Evolutionary conservation across 1,284 basidiomycete species (phyloP).

Genomic region (Peniophora sp.): DNA sequence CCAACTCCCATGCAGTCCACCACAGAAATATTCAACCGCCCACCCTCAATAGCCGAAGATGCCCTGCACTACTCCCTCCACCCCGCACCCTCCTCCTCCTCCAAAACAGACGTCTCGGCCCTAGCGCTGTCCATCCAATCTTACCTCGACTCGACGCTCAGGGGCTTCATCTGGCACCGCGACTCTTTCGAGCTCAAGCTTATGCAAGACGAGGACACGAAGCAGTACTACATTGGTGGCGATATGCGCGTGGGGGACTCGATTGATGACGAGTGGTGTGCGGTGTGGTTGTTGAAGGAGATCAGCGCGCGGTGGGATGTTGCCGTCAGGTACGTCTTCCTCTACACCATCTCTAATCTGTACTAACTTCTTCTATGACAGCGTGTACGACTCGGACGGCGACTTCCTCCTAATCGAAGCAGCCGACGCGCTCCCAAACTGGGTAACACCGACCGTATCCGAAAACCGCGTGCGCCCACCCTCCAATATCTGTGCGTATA

Average conservation of each 20-base stretch:
- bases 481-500: conserved; percentile 23
- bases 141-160: conserved; percentile 51
- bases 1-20: background rate
- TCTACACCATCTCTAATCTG: conserved; percentile 3
- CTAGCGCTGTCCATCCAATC: conserved; percentile 63
- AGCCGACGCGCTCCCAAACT: conserved; percentile 81
- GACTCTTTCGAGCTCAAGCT: conserved; percentile 82
- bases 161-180: conserved; percentile 80
- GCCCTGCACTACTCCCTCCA: conserved; percentile 72
- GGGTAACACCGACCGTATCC: conserved; percentile 88
- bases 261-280: conserved; percentile 94
- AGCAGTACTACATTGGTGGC: conserved; percentile 59
- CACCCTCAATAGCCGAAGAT: conserved; percentile 77
- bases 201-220: conserved; percentile 34
- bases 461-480: conserved; percentile 74
- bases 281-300: conserved; percentile 80
- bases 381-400: conserved; percentile 86
- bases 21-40: conserved; percentile 55
- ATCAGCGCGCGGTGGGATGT: conserved; percentile 73
- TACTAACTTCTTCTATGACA: conserved; percentile 20
- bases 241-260: conserved; percentile 86
- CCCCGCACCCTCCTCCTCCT: conserved; percentile 40
- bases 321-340: conserved; percentile 51
- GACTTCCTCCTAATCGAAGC: conserved; percentile 97
- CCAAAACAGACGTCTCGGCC: conserved; percentile 55